Percentiles rank a stretch among this genome's conserved stretches.
phyloP scores from a whole-genome alignment of 2,329 filamentous ascomycete species.

The Aspergillus ochraceoroseus region DNA sequence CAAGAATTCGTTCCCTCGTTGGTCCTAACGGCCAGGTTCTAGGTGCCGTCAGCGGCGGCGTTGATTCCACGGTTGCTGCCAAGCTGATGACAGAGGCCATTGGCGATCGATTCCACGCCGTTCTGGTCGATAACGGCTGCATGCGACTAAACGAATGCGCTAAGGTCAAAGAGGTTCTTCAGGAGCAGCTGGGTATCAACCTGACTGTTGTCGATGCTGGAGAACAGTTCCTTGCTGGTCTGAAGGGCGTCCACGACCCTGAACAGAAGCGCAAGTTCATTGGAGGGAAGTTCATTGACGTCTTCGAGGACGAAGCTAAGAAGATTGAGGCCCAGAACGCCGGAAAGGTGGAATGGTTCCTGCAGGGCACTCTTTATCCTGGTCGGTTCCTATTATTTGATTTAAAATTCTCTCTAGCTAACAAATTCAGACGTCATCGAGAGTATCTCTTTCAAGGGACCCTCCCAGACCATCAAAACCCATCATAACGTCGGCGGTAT shows the following conservation, averaged over 20 bases:
- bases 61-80: slow-evolving; percentile 83
- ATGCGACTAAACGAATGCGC: slow-evolving; percentile 82
- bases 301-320: slow-evolving; percentile 76
- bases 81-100: slow-evolving; percentile 85
- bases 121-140: slow-evolving; percentile 79
- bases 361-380: slow-evolving; percentile 81
- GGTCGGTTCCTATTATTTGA: slow-evolving; percentile 28
- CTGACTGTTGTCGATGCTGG: slow-evolving; percentile 78
- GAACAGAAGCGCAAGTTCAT: slow-evolving; percentile 92
- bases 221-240: slow-evolving; percentile 68
- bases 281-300: slow-evolving; percentile 70
- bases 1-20: slow-evolving; percentile 73
- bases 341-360: slow-evolving; percentile 74
- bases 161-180: slow-evolving; percentile 73
- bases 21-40: slow-evolving; percentile 78
- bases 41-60: slow-evolving; percentile 73
- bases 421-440: slow-evolving; percentile 55
- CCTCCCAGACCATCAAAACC: slow-evolving; percentile 67
- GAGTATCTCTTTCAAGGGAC: slow-evolving; percentile 67
- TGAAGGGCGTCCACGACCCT: slow-evolving; percentile 72
- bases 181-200: slow-evolving; percentile 78
- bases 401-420: not conserved
- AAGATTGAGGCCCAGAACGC: slow-evolving; percentile 65
- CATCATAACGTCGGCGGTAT: slow-evolving; percentile 49
- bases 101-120: slow-evolving; percentile 74